phyloP scores from a whole-genome alignment of 1,284 basidiomycete species.

The Ganoderma multipileum region DNA sequence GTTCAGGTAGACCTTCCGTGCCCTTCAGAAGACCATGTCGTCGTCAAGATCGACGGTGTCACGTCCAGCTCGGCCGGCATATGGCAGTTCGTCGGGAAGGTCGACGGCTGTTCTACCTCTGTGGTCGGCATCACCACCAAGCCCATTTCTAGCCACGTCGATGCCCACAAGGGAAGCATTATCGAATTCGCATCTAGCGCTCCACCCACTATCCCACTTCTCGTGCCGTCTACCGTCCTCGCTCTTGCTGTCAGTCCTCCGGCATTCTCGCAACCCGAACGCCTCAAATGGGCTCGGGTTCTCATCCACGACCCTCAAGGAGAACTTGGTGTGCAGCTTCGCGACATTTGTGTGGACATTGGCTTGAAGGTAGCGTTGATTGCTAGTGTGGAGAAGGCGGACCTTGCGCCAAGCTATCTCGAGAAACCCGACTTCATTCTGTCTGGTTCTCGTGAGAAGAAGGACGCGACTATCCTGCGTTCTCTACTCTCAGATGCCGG shows the following conservation, averaged over 20 bases:
- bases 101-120: conserved; percentile 6
- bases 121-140: conserved; percentile 19
- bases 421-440: conserved; percentile 10
- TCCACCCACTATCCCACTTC: neutral
- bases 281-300: neutral
- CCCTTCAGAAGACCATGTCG: conserved; percentile 10
- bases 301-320: conserved; percentile 9
- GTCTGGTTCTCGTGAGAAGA: conserved; percentile 4
- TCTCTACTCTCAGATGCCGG: neutral
- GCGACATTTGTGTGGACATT: neutral
- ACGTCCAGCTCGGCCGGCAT: neutral
- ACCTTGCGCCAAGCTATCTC: neutral
- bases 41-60: conserved; percentile 17
- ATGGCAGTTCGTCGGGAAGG: conserved; percentile 8
- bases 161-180: conserved; percentile 11
- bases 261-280: conserved; percentile 2
- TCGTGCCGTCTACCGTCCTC: conserved; percentile 12
- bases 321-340: neutral
- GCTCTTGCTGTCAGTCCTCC: conserved; percentile 12
- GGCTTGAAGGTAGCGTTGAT: conserved; percentile 3
- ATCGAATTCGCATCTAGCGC: conserved; percentile 3
- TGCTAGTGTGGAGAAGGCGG: neutral
- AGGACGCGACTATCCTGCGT: conserved; percentile 4
- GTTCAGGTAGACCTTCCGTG: conserved; percentile 1
- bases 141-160: conserved; percentile 11